Conservation (phyloP, 108 stramenopile genomes). For the Schizochytrium sp. region DNA sequence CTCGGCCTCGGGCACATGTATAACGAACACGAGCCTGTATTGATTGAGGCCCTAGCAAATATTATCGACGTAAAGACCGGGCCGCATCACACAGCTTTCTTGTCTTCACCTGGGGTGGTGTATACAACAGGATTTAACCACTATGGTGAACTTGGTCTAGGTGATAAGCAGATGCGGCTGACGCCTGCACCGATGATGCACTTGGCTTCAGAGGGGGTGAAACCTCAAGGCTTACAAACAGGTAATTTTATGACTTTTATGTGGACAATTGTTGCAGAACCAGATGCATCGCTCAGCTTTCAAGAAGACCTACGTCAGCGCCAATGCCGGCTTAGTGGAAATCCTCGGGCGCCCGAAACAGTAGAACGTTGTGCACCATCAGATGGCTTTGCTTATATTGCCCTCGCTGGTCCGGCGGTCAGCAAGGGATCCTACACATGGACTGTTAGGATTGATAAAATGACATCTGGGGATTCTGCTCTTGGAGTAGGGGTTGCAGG, state of each 20-base stretch:
- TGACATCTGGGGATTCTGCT: constrained; percentile 8
- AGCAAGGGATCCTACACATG: constrained; percentile 7
- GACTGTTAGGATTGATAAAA: not conserved
- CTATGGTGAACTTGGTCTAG: constrained; percentile 51
- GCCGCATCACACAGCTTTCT: not conserved
- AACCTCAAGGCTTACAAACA: not conserved
- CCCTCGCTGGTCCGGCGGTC: constrained; percentile 4
- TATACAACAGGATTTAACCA: constrained; percentile 26
- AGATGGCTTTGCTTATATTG: constrained; percentile 54
- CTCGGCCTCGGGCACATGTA: constrained; percentile 40
- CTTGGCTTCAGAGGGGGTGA: constrained; percentile 22
- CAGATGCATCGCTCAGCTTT: not conserved
- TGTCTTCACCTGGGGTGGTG: not conserved
- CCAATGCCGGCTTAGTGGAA: constrained; percentile 4
- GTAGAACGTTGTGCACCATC: not conserved
- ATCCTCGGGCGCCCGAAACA: constrained; percentile 7
- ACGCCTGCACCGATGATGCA: constrained; percentile 12
- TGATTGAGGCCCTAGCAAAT: constrained; percentile 23
- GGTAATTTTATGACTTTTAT: not conserved
- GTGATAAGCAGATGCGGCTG: not conserved
- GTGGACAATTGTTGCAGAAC: not conserved
- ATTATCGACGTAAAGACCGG: not conserved
- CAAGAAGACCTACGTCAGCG: constrained; percentile 38
- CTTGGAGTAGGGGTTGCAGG: constrained; percentile 38
- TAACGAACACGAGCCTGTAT: not conserved